These are phyloP conservation scores for Ophiostoma novo-ulmi DNA, from an alignment of 2,329 filamentous ascomycete species.

Conservation along the genomic window DNA sequence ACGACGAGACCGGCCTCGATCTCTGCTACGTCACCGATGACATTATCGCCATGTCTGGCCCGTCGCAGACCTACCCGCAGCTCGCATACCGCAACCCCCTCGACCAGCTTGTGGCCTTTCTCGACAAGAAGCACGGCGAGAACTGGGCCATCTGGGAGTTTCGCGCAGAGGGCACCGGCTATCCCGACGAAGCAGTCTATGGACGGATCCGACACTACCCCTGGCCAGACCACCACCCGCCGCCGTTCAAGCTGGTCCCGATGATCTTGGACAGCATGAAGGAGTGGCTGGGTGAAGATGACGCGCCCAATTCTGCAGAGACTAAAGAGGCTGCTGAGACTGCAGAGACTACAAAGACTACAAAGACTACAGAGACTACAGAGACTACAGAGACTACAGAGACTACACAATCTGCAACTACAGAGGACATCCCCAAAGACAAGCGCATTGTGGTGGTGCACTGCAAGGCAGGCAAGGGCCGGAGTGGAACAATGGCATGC, in stretches of 20 bases:
- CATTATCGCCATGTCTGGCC: constrained; percentile 72
- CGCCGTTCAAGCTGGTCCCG: constrained; percentile 83
- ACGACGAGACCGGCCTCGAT: constrained; percentile 83
- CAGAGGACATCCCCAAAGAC: background rate
- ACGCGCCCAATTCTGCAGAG: background rate
- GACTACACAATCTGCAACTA: constrained; percentile 38
- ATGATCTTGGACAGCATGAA: constrained; percentile 89
- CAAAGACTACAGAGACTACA: constrained; percentile 27
- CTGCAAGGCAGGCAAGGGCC: constrained; percentile 94
- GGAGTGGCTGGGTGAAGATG: constrained; percentile 63
- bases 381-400: background rate
- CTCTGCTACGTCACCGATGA: constrained; percentile 91
- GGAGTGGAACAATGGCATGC: constrained; percentile 82
- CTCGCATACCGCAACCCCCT: constrained; percentile 91
- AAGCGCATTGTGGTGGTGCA: constrained; percentile 80
- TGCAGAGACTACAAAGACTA: background rate
- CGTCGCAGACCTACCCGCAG: constrained; percentile 82
- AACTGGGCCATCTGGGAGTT: constrained; percentile 99
- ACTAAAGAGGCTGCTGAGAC: too few species aligned
- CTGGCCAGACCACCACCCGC: constrained; percentile 95
- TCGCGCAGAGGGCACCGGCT: constrained; percentile 90
- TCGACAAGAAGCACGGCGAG: constrained; percentile 75
- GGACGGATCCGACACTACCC: constrained; percentile 83
- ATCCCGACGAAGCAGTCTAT: constrained; percentile 86
- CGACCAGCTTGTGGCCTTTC: constrained; percentile 77